phyloP scores from a whole-genome alignment of 2,329 filamentous ascomycete species.

The Ceratocystis cacaofunesta region DNA sequence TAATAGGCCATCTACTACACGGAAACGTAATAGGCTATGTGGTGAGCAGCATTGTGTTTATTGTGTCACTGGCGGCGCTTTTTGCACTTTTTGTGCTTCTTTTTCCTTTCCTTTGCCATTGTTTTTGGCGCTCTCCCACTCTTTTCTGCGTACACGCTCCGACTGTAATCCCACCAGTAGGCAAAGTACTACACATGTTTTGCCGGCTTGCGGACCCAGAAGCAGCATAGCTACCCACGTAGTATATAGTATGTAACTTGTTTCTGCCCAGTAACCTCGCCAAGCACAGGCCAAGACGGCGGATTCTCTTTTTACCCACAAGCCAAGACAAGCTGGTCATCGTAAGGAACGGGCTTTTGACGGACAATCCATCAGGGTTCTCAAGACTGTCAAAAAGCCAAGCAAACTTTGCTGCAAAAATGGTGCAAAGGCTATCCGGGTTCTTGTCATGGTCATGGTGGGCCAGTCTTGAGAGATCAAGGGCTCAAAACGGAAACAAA shows the following conservation, averaged over 20 bases:
- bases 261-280: not conserved
- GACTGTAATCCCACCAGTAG: not conserved
- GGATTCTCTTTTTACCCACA: slow-evolving; percentile 4
- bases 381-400: slow-evolving; percentile 1
- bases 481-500: not conserved
- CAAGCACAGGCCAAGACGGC: slow-evolving; percentile 2
- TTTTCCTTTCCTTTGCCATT: not conserved
- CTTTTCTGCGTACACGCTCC: not conserved
- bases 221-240: not conserved
- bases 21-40: not conserved
- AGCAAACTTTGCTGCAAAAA: not conserved
- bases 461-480: not conserved
- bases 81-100: not conserved
- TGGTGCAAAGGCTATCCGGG: slow-evolving; percentile 4
- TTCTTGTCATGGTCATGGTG: not conserved
- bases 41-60: not conserved
- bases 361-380: slow-evolving; percentile 4
- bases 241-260: not conserved
- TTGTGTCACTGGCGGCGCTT: not conserved
- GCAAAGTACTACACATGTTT: not conserved
- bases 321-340: not conserved
- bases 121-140: not conserved
- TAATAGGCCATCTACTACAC: not conserved
- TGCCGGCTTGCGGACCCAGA: not conserved
- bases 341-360: slow-evolving; percentile 3